These are phyloP conservation scores for Talaromyces proteolyticus DNA, from an alignment of 495 filamentous ascomycete species.

Conservation along the genomic window DNA sequence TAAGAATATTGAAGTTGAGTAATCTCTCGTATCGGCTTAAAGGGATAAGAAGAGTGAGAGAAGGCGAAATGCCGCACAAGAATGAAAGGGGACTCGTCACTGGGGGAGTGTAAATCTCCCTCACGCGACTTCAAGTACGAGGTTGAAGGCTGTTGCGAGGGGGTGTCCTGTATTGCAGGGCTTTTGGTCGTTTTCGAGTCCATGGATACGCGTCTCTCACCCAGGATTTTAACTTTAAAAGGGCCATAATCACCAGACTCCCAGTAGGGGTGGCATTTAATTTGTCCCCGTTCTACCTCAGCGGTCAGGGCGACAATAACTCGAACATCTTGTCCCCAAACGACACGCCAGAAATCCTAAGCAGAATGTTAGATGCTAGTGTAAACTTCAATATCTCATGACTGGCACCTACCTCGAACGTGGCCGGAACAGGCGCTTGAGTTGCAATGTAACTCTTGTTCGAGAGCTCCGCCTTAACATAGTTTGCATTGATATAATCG, in stretches of 20 bases:
- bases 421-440: constrained; percentile 88
- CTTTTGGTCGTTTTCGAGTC: constrained; percentile 32
- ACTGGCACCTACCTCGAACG: constrained; percentile 67
- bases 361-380: constrained; percentile 2
- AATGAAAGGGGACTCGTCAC: constrained; percentile 62
- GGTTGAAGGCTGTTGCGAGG: constrained; percentile 7
- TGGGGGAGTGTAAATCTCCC: constrained; percentile 15
- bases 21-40: constrained; percentile 83
- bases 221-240: constrained; percentile 68
- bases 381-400: not conserved
- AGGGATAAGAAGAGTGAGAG: constrained; percentile 69
- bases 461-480: constrained; percentile 69
- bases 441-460: constrained; percentile 92
- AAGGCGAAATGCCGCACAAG: constrained; percentile 84
- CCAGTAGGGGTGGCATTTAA: constrained; percentile 96
- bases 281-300: constrained; percentile 89
- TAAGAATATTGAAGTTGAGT: constrained; percentile 90
- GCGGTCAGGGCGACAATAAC: constrained; percentile 95
- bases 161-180: constrained; percentile 7
- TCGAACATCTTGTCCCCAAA: constrained; percentile 94
- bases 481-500: constrained; percentile 95
- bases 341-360: constrained; percentile 95
- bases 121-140: constrained; percentile 7
- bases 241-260: constrained; percentile 71
- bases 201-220: constrained; percentile 73